phyloP scores from a whole-genome alignment of 345 rosid genomes.

The Erysimum cheiranthoides region DNA sequence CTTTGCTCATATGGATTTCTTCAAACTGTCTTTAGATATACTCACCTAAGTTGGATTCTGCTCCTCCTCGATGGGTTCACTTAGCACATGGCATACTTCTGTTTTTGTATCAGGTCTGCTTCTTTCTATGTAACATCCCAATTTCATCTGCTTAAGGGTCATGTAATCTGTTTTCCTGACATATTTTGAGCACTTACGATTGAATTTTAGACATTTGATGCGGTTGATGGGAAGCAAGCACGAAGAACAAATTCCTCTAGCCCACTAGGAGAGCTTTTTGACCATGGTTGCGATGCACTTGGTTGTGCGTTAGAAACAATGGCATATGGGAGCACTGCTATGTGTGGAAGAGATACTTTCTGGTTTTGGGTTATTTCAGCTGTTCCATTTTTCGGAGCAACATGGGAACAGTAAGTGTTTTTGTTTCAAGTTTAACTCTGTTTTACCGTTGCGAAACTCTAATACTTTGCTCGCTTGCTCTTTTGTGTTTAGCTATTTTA shows the following conservation, averaged over 20 bases:
- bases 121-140: constrained; percentile 22
- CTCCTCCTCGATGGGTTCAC: constrained; percentile 98
- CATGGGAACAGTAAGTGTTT: constrained; percentile 91
- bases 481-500: constrained; percentile 69
- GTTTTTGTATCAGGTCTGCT: constrained; percentile 87
- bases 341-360: constrained; percentile 90
- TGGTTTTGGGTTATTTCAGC: constrained; percentile 99
- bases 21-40: constrained; percentile 57
- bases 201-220: constrained; percentile 86
- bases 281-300: constrained; percentile 99
- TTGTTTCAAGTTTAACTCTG: constrained; percentile 6
- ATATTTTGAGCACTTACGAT: neutral
- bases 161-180: constrained; percentile 5
- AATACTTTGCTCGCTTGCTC: constrained; percentile 26
- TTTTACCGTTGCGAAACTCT: constrained; percentile 3
- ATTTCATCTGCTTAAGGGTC: neutral
- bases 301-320: constrained; percentile 95
- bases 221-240: constrained; percentile 99
- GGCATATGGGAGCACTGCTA: constrained; percentile 95
- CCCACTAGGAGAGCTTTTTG: constrained; percentile 95
- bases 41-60: constrained; percentile 82
- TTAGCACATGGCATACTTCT: constrained; percentile 91
- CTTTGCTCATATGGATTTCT: constrained; percentile 16
- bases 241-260: constrained; percentile 86
- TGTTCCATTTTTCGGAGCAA: constrained; percentile 89